These are phyloP conservation scores for Kwoniella sp. DNA, from an alignment of 768 basidiomycete species.

Conservation along the genomic window DNA sequence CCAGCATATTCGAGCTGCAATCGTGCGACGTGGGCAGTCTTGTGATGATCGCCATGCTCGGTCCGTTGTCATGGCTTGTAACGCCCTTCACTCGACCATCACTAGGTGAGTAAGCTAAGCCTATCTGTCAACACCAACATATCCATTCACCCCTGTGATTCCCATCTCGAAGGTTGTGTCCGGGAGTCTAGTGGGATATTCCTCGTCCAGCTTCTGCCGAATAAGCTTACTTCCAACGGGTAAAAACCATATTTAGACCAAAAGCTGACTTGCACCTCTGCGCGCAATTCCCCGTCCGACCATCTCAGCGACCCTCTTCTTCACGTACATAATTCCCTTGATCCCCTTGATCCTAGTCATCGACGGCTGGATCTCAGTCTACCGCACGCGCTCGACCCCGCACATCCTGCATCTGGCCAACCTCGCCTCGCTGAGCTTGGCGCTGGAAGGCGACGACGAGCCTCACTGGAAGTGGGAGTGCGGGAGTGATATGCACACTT, in stretches of 20 bases:
- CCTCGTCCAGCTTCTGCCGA: too few species aligned
- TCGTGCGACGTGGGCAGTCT: slow-evolving; percentile 39
- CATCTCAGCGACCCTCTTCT: slow-evolving; percentile 40
- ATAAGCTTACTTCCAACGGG: too few species aligned
- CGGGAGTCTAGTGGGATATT: too few species aligned
- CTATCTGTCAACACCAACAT: background rate
- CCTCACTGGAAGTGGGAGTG: slow-evolving; percentile 48
- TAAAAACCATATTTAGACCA: too few species aligned
- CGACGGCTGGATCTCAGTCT: slow-evolving; percentile 49
- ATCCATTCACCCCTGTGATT: too few species aligned
- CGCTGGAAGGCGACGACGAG: slow-evolving; percentile 38
- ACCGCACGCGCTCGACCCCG: slow-evolving; percentile 37
- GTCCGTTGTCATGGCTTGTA: slow-evolving; percentile 39
- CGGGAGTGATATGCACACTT: slow-evolving; percentile 39
- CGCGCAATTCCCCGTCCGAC: too few species aligned
- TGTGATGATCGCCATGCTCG: slow-evolving; percentile 34
- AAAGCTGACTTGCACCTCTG: too few species aligned
- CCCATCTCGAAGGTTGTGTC: too few species aligned
- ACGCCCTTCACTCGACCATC: slow-evolving; percentile 37
- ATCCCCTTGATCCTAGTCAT: slow-evolving; percentile 49
- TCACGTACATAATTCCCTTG: slow-evolving; percentile 53
- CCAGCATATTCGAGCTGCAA: slow-evolving; percentile 53
- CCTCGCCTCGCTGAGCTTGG: slow-evolving; percentile 24
- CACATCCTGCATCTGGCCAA: slow-evolving; percentile 35
- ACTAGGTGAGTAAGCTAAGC: background rate